Evolutionary conservation across 805 yeast genomes (phyloP).

Genomic region (Naumovozyma baii): DNA sequence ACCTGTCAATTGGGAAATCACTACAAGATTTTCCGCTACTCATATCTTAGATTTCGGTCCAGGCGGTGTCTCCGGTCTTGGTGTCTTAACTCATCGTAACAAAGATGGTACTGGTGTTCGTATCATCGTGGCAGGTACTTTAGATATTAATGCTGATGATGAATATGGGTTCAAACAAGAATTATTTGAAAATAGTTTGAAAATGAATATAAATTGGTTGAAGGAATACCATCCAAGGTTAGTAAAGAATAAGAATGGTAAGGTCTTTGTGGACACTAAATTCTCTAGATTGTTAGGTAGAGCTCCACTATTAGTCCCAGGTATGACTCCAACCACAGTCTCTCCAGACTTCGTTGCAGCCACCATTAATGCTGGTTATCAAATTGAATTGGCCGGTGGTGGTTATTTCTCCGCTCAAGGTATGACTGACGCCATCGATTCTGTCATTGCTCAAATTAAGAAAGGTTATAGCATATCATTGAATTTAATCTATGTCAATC

Average conservation of each 20-base stretch:
- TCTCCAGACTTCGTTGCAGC: conserved; percentile 91
- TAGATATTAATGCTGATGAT: conserved; percentile 62
- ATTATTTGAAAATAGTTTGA: conserved; percentile 67
- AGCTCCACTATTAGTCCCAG: conserved; percentile 96
- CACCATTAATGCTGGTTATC: conserved; percentile 91
- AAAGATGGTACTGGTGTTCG: conserved; percentile 98
- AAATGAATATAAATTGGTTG: conserved; percentile 87
- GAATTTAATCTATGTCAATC: conserved; percentile 91
- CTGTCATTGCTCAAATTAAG: conserved; percentile 55
- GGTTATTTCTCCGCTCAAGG: conserved; percentile 75
- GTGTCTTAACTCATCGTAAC: conserved; percentile 91
- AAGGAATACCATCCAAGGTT: conserved; percentile 79
- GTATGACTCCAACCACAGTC: conserved; percentile 98
- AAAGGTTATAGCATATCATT: conserved; percentile 90
- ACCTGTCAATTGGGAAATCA: conserved; percentile 91
- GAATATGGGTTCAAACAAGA: conserved; percentile 96
- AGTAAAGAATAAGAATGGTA: conserved; percentile 61
- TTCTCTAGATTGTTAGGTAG: conserved; percentile 85
- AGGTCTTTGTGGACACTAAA: conserved; percentile 83
- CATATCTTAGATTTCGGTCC: conserved; percentile 97
- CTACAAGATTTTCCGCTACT: conserved; percentile 72
- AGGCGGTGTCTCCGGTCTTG: conserved; percentile 95
- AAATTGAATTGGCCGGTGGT: conserved; percentile 97
- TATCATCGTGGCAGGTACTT: conserved; percentile 84
- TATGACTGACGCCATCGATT: conserved; percentile 67